Evolutionary conservation across 2,329 filamentous ascomycete species (phyloP), one percentile per base, ranked within the genome.

Genomic region (Madurella fahalii): DNA sequence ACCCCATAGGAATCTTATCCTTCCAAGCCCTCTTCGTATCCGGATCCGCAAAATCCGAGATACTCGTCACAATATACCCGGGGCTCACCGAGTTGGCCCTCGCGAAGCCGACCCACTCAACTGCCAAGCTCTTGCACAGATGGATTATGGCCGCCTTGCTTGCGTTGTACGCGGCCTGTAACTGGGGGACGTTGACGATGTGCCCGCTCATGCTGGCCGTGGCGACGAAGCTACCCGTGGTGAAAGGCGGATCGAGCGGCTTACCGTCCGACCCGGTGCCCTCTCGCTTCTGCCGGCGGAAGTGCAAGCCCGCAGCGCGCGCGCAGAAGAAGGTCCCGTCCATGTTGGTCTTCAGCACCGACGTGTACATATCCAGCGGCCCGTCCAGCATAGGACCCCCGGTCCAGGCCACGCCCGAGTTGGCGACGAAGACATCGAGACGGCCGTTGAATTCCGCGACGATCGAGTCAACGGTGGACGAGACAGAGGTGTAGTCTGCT

Each of bases 321-420:
- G 87, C 88, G 66, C 84, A 89, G 78, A 89, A 93, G 72, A 87
- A 90, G 40, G 86, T 86, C 48, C 87, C 86, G 68, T 90, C 86
- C 13, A 93, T 71, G 69, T 94, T 88, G 47, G 87, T 86, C 45
- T 77, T 73, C 61, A 90, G 77, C 40, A 93, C 85, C 57, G 83
- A 80, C 47, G 78, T 77, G 72, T 88, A 89, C 63, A 83, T 80
- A 16, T 83, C 78, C 16, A 85, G 66, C 5, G 81, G 73, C 20
- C 84, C 86, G 58, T 89, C 84, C 37, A 89, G 75, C 67, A 87
- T 83, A 9, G 83, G 68, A 0, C 86, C 85, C 56, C 89, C 77
- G 2, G 80, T 84, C 87, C 87, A 92, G 0, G 84, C 79, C 50
- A 91, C 84, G 49, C 88, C 88, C 13, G 85, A 85, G 67, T 94